Evolutionary conservation across 2,329 filamentous ascomycete genomes (phyloP), one percentile per base, ranked within the genome.

Genomic region (Fusarium temperatum): DNA sequence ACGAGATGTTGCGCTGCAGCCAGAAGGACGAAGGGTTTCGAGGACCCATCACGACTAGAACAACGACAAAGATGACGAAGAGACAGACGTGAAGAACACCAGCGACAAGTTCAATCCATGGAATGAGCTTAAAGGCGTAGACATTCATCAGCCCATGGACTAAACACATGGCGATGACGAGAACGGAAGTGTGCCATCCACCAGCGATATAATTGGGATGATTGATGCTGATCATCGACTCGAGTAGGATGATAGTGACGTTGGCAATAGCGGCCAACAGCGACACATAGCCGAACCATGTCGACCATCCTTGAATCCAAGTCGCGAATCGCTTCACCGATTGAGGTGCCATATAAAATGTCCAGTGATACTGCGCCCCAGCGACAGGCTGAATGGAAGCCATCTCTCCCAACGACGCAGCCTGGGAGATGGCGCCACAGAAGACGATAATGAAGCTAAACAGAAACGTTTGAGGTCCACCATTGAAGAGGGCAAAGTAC

Each of bases 371-470:
- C 36, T 77, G 75, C 0, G 75, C 75, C 2, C 75, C 70, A 13
- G 67, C 67, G 24, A 77, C 72, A 7, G 75, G 75, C 28, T 77
- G 75, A 7, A 77, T 77, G 2, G 75, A 77, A 5, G 75, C 75
- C 75, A 77, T 77, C 8, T 77, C 75, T 30, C 75, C 75, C 14
- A 77, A 47, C 1, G 75, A 77, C 0, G 75, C 75, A 17, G 75
- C 75, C 30, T 77, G 75, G 9, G 66, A 32, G 18, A 77, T 77
- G 39, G 75, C 75, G 2, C 75, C 75, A 14, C 28, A 78, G 48
- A 77, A 77, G n/a, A 77, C 75, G 4, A 77, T 77, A 17, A 77
- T 68, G 42, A 77, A 78, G 26, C 75, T 78, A 39, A 77, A 77
- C 15, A 77, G 10, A 18, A 77, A 77, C 3, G 75, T 78, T 41